phyloP scores from a whole-genome alignment of 2,329 filamentous ascomycete species.

The Aspergillus japonicus region DNA sequence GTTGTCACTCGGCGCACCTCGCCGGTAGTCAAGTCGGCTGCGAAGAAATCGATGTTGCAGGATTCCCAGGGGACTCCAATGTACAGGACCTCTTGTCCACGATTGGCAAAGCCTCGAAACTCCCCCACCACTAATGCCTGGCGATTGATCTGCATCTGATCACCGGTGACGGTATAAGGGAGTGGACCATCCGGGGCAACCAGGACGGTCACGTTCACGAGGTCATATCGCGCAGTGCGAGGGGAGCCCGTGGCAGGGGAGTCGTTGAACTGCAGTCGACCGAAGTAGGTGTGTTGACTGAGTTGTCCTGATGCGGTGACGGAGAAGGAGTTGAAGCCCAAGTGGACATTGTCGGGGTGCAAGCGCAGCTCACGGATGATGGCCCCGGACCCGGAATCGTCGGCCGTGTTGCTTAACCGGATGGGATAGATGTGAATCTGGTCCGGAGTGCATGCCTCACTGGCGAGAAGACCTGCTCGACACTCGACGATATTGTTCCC shows the following conservation, averaged over 20 bases:
- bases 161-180: slow-evolving; percentile 15
- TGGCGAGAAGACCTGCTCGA: slow-evolving; percentile 17
- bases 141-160: slow-evolving; percentile 30
- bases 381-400: slow-evolving; percentile 35
- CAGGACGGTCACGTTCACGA: too few relatives aligned
- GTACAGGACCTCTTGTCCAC: slow-evolving; percentile 44
- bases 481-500: slow-evolving; percentile 39
- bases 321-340: too few relatives aligned
- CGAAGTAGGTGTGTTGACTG: too few relatives aligned
- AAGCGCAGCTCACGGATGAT: slow-evolving; percentile 12
- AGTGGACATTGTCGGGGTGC: too few relatives aligned
- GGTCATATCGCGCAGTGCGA: too few relatives aligned
- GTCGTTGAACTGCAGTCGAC: too few relatives aligned
- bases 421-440: slow-evolving; percentile 44
- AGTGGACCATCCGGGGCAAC: too few relatives aligned
- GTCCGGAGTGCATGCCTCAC: slow-evolving; percentile 35
- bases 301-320: too few relatives aligned
- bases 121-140: slow-evolving; percentile 43
- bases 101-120: slow-evolving; percentile 47
- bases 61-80: slow-evolving; percentile 44
- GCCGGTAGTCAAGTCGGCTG: slow-evolving; percentile 43
- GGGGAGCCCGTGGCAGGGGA: too few relatives aligned
- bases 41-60: slow-evolving; percentile 48
- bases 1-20: slow-evolving; percentile 43
- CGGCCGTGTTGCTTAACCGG: slow-evolving; percentile 33